Evolutionary conservation across 2,329 filamentous ascomycete genomes (phyloP).

Genomic region (Paraphoma sp.): DNA sequence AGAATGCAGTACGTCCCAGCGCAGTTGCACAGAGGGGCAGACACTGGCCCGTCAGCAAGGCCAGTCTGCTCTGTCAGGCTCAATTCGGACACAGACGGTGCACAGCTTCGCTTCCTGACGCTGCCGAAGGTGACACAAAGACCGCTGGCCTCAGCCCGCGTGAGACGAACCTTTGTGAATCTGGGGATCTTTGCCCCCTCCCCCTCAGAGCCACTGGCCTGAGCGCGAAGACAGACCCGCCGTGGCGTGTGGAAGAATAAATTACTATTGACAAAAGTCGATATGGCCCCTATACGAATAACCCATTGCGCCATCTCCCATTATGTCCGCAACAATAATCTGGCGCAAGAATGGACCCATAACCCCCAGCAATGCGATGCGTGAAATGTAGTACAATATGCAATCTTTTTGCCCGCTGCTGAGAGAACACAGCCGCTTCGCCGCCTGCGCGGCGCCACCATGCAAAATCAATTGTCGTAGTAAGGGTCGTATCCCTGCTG

Average conservation of each 20-base stretch:
- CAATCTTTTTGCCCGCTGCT: constrained; percentile 31
- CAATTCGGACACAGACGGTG: constrained; percentile 21
- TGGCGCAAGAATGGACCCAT: constrained; percentile 8
- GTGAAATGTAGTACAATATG: constrained; percentile 36
- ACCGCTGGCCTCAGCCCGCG: constrained; percentile 22
- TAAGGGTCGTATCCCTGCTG: constrained; percentile 49
- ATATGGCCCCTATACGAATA: background rate
- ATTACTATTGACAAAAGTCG: background rate
- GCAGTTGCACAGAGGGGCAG: constrained; percentile 6
- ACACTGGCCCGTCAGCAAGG: background rate
- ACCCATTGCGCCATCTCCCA: constrained; percentile 12
- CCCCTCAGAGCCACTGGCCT: background rate
- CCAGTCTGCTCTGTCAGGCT: constrained; percentile 20
- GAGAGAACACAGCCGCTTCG: constrained; percentile 22
- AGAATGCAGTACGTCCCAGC: constrained; percentile 19
- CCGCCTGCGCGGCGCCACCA: constrained; percentile 37
- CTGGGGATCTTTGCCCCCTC: background rate
- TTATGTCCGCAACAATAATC: background rate
- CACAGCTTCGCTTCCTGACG: constrained; percentile 23
- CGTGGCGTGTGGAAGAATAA: background rate
- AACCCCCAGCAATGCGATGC: constrained; percentile 34
- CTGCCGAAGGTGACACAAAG: constrained; percentile 22
- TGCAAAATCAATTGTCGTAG: constrained; percentile 47
- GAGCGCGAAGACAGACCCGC: background rate
- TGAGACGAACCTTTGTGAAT: background rate